Conservation (phyloP, 768 basidiomycete genomes). For the Boletus vinaceobasis region DNA sequence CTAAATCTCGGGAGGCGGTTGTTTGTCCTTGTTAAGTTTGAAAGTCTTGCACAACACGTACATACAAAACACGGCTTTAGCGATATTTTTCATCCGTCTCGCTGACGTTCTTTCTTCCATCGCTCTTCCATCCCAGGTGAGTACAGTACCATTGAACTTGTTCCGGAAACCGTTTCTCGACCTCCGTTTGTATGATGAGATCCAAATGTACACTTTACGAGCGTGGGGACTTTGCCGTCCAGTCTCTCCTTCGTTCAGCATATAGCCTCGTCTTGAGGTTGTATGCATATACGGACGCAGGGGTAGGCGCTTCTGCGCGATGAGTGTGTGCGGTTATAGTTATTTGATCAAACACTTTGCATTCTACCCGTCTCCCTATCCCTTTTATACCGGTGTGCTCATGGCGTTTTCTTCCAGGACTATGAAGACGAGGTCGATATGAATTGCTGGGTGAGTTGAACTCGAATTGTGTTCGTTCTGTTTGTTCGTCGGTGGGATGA, state of each 20-base stretch:
- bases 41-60: slow-evolving; percentile 21
- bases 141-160: not conserved
- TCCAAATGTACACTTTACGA: slow-evolving; percentile 26
- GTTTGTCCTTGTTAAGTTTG: slow-evolving; percentile 26
- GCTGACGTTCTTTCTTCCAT: not conserved
- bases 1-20: slow-evolving; percentile 10
- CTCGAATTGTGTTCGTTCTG: not conserved
- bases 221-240: slow-evolving; percentile 31
- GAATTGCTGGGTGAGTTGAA: slow-evolving; percentile 8
- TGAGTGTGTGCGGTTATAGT: slow-evolving; percentile 36
- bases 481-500: slow-evolving; percentile 28
- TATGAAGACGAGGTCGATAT: not conserved
- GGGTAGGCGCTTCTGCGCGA: slow-evolving; percentile 34
- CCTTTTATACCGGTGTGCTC: not conserved
- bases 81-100: not conserved
- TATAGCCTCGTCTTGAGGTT: slow-evolving; percentile 33
- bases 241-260: slow-evolving; percentile 36
- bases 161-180: not conserved
- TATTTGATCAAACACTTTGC: slow-evolving; percentile 26
- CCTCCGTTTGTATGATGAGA: slow-evolving; percentile 28
- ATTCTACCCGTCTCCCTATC: not conserved
- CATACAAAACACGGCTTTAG: slow-evolving; percentile 2
- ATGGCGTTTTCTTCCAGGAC: slow-evolving; percentile 8
- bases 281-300: slow-evolving; percentile 34
- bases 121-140: slow-evolving; percentile 15